Conservation (phyloP, 192 early-diverging fungal genomes). For the Linnemannia schmuckeri region DNA sequence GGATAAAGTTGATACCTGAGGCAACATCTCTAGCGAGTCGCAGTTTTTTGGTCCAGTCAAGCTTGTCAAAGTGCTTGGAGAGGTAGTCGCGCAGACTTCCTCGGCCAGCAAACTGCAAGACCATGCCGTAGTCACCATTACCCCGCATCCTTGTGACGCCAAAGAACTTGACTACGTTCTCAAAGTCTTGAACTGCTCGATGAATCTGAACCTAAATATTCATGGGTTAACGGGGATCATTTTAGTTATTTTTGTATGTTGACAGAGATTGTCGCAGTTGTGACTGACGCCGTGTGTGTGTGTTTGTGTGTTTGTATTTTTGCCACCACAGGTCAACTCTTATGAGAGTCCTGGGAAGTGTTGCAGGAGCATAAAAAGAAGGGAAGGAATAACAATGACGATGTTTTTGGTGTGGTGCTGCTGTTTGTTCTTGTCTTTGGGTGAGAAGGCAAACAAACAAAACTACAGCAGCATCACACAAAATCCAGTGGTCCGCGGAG, state of each 20-base stretch:
- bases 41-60: constrained; percentile 46
- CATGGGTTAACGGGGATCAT: background rate
- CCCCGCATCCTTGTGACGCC: constrained; percentile 39
- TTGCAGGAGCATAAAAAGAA: background rate
- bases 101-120: constrained; percentile 47
- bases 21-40: constrained; percentile 43
- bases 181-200: constrained; percentile 43
- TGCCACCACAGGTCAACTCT: background rate
- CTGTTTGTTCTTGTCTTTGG: too few relatives aligned
- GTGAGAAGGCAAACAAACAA: background rate
- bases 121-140: constrained; percentile 54
- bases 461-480: background rate
- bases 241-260: background rate
- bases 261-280: background rate
- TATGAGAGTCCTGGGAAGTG: too few relatives aligned
- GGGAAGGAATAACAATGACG: background rate
- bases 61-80: constrained; percentile 32
- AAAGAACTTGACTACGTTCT: constrained; percentile 55
- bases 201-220: constrained; percentile 39
- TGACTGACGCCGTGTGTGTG: background rate
- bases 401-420: background rate
- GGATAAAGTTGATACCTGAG: constrained; percentile 56
- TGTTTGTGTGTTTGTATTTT: background rate
- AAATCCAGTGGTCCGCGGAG: background rate
- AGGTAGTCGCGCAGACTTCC: constrained; percentile 55